phyloP scores from a whole-genome alignment of 805 yeast genomes.

The Saccharomycopsis malanga region DNA sequence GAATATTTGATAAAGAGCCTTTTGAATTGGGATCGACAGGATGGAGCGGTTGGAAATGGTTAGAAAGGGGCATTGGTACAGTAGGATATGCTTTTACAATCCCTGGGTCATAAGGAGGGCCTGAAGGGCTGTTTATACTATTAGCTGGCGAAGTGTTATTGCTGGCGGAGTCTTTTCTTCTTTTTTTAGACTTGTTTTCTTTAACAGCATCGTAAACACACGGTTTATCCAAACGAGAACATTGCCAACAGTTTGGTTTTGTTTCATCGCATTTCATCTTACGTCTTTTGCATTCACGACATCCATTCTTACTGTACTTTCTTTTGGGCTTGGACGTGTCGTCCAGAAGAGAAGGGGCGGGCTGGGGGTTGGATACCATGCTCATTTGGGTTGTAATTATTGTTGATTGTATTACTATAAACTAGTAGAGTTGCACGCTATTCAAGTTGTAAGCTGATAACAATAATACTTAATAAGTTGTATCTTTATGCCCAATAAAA shows the following conservation, averaged over 20 bases:
- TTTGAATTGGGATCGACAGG: neutral
- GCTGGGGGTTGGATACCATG: no score
- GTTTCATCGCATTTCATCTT: constrained; percentile 37
- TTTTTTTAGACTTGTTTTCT: constrained; percentile 29
- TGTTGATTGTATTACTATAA: no score
- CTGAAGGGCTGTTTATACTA: neutral
- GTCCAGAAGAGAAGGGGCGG: neutral
- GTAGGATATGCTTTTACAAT: neutral
- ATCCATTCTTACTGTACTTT: constrained; percentile 39
- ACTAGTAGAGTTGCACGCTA: no score
- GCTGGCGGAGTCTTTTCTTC: constrained; percentile 1
- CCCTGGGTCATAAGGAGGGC: neutral
- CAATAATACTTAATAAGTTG: no score
- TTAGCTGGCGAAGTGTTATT: neutral
- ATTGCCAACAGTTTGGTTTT: constrained; percentile 37
- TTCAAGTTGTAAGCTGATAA: no score
- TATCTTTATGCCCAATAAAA: no score
- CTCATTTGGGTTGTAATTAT: neutral
- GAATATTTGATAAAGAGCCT: constrained; percentile 8
- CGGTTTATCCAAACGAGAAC: constrained; percentile 31
- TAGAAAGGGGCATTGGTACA: neutral
- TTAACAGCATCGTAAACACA: constrained; percentile 34
- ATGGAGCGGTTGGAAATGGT: neutral
- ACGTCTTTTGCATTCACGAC: constrained; percentile 39
- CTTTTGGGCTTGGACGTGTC: constrained; percentile 29